Evolutionary conservation across 495 filamentous ascomycete genomes (phyloP).

Genomic region (Hypoxylon perforatum): DNA sequence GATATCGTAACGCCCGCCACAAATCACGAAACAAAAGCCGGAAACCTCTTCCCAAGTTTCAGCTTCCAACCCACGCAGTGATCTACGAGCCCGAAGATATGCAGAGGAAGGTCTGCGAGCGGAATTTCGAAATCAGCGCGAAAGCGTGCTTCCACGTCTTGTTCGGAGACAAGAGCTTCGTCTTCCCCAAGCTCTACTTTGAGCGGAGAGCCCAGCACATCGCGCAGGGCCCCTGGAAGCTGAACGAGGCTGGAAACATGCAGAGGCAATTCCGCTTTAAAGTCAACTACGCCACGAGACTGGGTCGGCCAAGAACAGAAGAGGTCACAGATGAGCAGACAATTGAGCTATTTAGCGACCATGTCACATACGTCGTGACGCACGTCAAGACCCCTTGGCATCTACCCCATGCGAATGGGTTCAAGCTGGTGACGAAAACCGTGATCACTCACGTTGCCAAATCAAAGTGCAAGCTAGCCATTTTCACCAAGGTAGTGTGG

Average conservation of each 20-base stretch:
- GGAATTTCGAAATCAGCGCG: conserved; percentile 84
- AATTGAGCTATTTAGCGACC: conserved; percentile 92
- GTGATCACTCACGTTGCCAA: conserved; percentile 94
- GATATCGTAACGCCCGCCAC: conserved; percentile 67
- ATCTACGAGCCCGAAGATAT: conserved; percentile 85
- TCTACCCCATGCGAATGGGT: conserved; percentile 80
- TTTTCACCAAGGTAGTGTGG: conserved; percentile 92
- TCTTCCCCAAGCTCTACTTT: conserved; percentile 91
- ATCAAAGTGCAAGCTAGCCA: conserved; percentile 88
- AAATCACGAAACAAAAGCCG: conserved; percentile 65
- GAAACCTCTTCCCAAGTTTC: conserved; percentile 78
- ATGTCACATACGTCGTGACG: conserved; percentile 93
- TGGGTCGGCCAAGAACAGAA: conserved; percentile 68
- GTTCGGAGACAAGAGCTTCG: conserved; percentile 92
- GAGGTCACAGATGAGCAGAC: conserved; percentile 85
- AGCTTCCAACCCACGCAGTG: conserved; percentile 83
- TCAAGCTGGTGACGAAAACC: conserved; percentile 88
- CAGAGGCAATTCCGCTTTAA: conserved; percentile 83
- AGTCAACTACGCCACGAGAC: conserved; percentile 72
- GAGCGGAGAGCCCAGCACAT: conserved; percentile 82
- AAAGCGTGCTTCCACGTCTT: conserved; percentile 96
- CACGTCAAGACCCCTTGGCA: conserved; percentile 92
- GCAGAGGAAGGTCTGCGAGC: conserved; percentile 74
- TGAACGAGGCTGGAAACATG: conserved; percentile 73
- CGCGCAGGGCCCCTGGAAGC: conserved; percentile 87